A percentile compares a stretch with the other conserved stretches of the same genome.
Evolutionary conservation across 495 filamentous ascomycete species (phyloP).

Genomic region (Xylaria curta): DNA sequence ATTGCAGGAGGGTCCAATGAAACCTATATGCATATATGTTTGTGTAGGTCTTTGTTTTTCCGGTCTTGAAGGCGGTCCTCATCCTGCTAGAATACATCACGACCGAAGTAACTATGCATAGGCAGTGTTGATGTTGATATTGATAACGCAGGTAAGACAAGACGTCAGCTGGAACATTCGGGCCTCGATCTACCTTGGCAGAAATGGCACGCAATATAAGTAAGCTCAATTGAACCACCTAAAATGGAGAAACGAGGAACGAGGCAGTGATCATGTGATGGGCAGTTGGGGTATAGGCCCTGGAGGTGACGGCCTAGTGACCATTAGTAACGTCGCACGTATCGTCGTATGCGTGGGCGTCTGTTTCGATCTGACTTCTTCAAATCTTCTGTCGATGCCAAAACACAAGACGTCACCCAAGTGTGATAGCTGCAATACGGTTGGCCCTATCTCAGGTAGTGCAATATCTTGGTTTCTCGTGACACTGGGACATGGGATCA

Average conservation of each 20-base stretch:
- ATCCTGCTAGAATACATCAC: background rate
- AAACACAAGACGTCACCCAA: background rate
- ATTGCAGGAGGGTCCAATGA: background rate
- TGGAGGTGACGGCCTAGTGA: conserved; percentile 12
- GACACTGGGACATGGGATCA: conserved; percentile 1
- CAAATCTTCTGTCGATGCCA: background rate
- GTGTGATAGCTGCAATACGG: background rate
- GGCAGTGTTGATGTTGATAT: background rate
- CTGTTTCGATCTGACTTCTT: background rate
- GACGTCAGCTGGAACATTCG: conserved; percentile 18
- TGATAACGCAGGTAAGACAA: conserved; percentile 3
- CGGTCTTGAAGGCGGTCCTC: background rate
- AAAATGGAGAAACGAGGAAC: background rate
- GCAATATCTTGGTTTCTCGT: background rate
- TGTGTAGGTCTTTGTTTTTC: background rate
- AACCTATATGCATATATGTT: background rate
- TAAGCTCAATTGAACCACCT: background rate
- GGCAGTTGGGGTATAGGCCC: conserved; percentile 10
- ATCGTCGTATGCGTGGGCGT: background rate
- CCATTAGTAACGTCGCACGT: conserved; percentile 19
- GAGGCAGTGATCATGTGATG: conserved; percentile 25
- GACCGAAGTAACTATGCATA: background rate
- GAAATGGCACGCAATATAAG: background rate
- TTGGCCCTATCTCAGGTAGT: background rate
- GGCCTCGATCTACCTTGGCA: conserved; percentile 8